Conservation (phyloP, 768 basidiomycete genomes). For the Lactarius evosmus region DNA sequence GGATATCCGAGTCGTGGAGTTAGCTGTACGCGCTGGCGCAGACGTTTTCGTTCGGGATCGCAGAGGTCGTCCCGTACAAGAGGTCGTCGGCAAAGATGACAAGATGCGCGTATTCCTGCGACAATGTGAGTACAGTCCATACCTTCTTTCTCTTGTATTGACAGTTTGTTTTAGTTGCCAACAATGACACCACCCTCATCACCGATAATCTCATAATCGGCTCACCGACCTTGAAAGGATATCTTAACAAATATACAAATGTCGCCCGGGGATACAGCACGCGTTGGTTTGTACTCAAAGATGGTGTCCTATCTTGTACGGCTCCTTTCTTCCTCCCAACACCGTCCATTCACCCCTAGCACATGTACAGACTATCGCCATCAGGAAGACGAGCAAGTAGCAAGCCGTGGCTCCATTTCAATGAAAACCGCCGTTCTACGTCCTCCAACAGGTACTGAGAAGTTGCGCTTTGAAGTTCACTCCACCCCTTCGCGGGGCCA, state of each 20-base stretch:
- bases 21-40: constrained; percentile 81
- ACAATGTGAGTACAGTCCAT: constrained; percentile 57
- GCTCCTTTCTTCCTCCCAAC: constrained; percentile 20
- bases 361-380: constrained; percentile 63
- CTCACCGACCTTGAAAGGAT: constrained; percentile 66
- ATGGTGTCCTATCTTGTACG: constrained; percentile 82
- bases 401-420: constrained; percentile 82
- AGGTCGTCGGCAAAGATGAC: constrained; percentile 73
- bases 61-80: constrained; percentile 63
- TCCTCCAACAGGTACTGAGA: constrained; percentile 47
- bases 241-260: constrained; percentile 90
- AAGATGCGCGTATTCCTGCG: constrained; percentile 75
- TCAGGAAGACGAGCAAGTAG: constrained; percentile 84
- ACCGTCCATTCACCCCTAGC: not conserved
- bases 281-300: constrained; percentile 88
- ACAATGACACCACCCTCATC: constrained; percentile 73
- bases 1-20: constrained; percentile 77
- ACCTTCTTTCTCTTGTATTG: not conserved
- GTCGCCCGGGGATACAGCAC: constrained; percentile 87
- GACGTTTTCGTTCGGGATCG: constrained; percentile 86
- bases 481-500: constrained; percentile 51
- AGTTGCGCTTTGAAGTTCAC: constrained; percentile 80
- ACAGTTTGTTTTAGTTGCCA: constrained; percentile 52
- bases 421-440: constrained; percentile 77
- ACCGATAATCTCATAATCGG: constrained; percentile 44